Base-by-base conservation (phyloP, 108 stramenopile genomes). In the Conticribra guillardii region DNA sequence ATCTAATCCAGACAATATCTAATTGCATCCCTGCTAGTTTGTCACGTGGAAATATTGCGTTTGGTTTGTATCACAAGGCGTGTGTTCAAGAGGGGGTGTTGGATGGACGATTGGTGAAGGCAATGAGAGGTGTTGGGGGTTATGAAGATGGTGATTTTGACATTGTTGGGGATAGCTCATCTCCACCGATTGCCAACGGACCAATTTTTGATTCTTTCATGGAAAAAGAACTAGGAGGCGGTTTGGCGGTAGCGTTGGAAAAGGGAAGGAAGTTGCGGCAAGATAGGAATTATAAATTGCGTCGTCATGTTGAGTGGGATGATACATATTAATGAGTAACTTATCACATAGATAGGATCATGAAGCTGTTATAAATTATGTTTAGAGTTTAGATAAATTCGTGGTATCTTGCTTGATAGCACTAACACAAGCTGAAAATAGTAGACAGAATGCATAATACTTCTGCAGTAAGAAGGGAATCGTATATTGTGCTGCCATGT, bases 21-120 rank as follows among this genome's bases (percentile, higher is more conserved):
- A 79, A 85, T 37, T 85, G 77, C 46, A 47, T 85, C 18, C 86
- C 86, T 11, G 77, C 84, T 9, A 82, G 83, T 52, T 69, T 84
- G 51, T 76, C 83, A 30, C 67, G 85, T 15, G 89, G 89, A 41
- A 90, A 90, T 57, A 88, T 90, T 59, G 84, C 87, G 14, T 83
- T 82, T 51, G 85, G 76, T 2, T 52, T 90, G 53, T 90, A 85
- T 54, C 80, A 64, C 67, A 86, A 74, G 85, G 87, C 45, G 44
- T 63, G 62, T 32, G 71, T 69, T 51, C 54, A 82, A 45, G 73
- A 86, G 64, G 82, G 84, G 27, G 67, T 90, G n/a, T 82, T 88
- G 60, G 85, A 80, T 55, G 69, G 72, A 22, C 34, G 70, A 16
- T 65, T 90, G 29, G 73, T 88, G 4, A 66, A 61, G 33, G 67